Conservation (phyloP, 139 green algal genomes). For the Prasinococcaceae sp. region DNA sequence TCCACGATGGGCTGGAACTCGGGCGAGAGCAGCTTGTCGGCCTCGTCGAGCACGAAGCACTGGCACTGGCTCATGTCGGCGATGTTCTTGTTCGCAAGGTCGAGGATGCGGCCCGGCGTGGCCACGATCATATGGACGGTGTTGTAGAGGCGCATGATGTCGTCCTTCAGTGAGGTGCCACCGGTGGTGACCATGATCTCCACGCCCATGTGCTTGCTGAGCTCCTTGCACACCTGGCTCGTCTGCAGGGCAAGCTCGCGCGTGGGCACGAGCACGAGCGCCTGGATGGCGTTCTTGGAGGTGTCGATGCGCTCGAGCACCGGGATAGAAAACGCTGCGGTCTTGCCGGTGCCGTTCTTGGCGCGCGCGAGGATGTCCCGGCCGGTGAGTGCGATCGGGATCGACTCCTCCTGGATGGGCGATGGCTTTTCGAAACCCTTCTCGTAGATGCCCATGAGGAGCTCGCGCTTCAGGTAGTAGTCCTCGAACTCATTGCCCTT, state of each 20-base stretch:
- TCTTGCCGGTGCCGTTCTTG: constrained; percentile 99
- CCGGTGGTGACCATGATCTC: constrained; percentile 95
- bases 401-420: constrained; percentile 82
- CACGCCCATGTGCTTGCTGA: constrained; percentile 85
- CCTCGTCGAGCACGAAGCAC: constrained; percentile 95
- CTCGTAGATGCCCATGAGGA: constrained; percentile 99
- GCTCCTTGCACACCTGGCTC: constrained; percentile 88
- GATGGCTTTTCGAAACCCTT: constrained; percentile 81
- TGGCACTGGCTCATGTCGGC: constrained; percentile 71
- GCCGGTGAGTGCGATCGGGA: constrained; percentile 92
- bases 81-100: constrained; percentile 86
- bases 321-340: constrained; percentile 94
- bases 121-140: constrained; percentile 86
- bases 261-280: constrained; percentile 91
- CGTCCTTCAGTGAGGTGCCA: constrained; percentile 87
- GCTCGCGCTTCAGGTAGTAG: constrained; percentile 93
- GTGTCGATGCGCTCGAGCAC: constrained; percentile 87
- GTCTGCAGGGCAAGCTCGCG: constrained; percentile 96
- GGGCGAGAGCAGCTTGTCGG: constrained; percentile 87
- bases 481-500: constrained; percentile 99
- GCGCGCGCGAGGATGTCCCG: constrained; percentile 94
- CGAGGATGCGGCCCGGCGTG: constrained; percentile 91
- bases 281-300: constrained; percentile 77
- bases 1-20: constrained; percentile 96
- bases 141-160: constrained; percentile 95